Evolutionary conservation across 2,329 filamentous ascomycete genomes (phyloP).

Genomic region (Fusarium hostae): DNA sequence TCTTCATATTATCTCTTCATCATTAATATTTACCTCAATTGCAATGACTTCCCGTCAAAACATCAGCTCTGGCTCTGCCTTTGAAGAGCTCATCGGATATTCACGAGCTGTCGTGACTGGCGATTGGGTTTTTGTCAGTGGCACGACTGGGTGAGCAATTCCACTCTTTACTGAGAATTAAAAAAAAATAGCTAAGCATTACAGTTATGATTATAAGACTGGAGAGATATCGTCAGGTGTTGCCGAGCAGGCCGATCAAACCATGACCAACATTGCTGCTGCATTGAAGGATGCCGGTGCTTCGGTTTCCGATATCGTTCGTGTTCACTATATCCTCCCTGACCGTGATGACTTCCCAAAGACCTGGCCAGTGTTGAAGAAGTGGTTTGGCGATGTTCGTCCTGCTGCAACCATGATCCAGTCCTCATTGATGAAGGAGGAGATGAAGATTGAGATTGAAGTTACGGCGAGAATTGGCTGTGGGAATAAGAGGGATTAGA

Average conservation of each 20-base stretch:
- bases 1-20: background rate
- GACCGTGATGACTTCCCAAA: constrained; percentile 58
- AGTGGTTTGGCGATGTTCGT: constrained; percentile 60
- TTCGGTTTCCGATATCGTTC: constrained; percentile 58
- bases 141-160: constrained; percentile 60
- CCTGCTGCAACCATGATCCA: constrained; percentile 67
- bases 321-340: constrained; percentile 64
- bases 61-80: constrained; percentile 62
- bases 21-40: background rate
- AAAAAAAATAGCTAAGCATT: background rate
- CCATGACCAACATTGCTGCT: constrained; percentile 58
- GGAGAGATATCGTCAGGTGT: constrained; percentile 58
- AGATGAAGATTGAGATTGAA: constrained; percentile 58
- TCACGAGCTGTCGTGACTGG: constrained; percentile 63
- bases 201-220: constrained; percentile 63
- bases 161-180: rapidly evolving
- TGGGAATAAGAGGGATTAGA: constrained; percentile 4
- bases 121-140: constrained; percentile 64
- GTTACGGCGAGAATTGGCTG: constrained; percentile 53
- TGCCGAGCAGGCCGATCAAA: constrained; percentile 61
- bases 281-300: constrained; percentile 58
- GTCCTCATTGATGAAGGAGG: constrained; percentile 61
- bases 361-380: constrained; percentile 62
- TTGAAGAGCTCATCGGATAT: constrained; percentile 65
- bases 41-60: constrained; percentile 51